Conservation (phyloP, 352 stramenopile species). For the Globisporangium spinosum region DNA sequence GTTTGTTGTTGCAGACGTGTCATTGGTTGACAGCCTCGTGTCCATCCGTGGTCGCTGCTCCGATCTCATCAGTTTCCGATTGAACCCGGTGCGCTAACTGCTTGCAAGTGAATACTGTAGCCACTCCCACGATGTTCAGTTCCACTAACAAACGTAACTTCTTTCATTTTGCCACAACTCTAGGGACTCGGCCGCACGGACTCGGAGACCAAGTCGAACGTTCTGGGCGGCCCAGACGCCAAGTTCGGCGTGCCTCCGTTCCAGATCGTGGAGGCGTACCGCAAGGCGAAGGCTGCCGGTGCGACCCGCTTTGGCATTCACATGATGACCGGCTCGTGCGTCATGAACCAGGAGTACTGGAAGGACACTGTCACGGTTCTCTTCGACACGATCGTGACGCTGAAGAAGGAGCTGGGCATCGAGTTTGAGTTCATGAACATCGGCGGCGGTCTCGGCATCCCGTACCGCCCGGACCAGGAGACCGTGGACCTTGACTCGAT, state of each 20-base stretch:
- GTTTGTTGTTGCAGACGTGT: slow-evolving; percentile 39
- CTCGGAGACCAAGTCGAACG: slow-evolving; percentile 88
- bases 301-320: slow-evolving; percentile 88
- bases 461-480: slow-evolving; percentile 75
- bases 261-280: slow-evolving; percentile 87
- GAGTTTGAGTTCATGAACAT: slow-evolving; percentile 92
- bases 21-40: slow-evolving; percentile 76
- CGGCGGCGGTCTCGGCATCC: slow-evolving; percentile 83
- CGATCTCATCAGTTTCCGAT: slow-evolving; percentile 85
- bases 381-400: slow-evolving; percentile 75
- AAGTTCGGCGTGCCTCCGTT: slow-evolving; percentile 89
- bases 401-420: slow-evolving; percentile 79
- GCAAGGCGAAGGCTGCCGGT: slow-evolving; percentile 68
- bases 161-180: background rate
- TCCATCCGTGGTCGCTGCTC: slow-evolving; percentile 62
- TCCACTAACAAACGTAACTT: background rate
- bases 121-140: background rate
- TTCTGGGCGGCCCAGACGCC: slow-evolving; percentile 81
- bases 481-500: slow-evolving; percentile 67
- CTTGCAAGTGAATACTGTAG: background rate
- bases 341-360: slow-evolving; percentile 89
- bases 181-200: slow-evolving; percentile 80
- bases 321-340: slow-evolving; percentile 91
- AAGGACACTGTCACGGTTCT: slow-evolving; percentile 84
- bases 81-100: slow-evolving; percentile 54